Percentiles rank a stretch among this genome's conserved stretches.
phyloP scores from a whole-genome alignment of 805 yeast genomes.

The Yamadazyma paraphyllophila region DNA sequence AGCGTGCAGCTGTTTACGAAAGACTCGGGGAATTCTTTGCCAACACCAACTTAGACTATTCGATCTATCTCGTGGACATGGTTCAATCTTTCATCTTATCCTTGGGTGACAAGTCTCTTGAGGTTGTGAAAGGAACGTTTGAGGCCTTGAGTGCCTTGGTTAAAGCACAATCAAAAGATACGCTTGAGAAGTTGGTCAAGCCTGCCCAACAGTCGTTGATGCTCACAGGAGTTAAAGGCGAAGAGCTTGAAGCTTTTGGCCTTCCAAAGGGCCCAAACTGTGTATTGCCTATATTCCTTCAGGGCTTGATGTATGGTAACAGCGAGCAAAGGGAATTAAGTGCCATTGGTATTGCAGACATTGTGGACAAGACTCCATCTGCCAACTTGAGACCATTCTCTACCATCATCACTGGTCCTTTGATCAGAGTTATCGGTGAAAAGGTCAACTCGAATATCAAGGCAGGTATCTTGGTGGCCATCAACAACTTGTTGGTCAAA shows the following conservation, averaged over 20 bases:
- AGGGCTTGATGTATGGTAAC: constrained; percentile 93
- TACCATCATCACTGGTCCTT: constrained; percentile 92
- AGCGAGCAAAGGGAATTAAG: constrained; percentile 79
- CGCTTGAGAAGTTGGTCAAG: constrained; percentile 70
- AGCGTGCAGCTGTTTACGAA: constrained; percentile 60
- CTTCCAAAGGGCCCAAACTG: constrained; percentile 84
- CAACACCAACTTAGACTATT: constrained; percentile 63
- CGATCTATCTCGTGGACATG: constrained; percentile 72
- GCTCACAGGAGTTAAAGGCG: constrained; percentile 58
- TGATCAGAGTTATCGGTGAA: constrained; percentile 97
- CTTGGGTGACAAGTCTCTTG: constrained; percentile 65
- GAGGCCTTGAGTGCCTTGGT: constrained; percentile 65
- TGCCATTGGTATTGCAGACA: constrained; percentile 85
- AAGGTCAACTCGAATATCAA: constrained; percentile 88
- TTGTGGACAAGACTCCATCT: constrained; percentile 85
- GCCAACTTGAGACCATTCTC: constrained; percentile 80
- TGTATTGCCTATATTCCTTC: constrained; percentile 85
- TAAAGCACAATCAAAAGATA: constrained; percentile 69
- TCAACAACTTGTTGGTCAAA: constrained; percentile 72
- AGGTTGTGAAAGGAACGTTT: constrained; percentile 63
- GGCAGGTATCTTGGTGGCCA: constrained; percentile 86
- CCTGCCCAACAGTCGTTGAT: constrained; percentile 78
- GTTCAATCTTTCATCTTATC: constrained; percentile 66
- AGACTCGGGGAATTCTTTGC: constrained; percentile 73
- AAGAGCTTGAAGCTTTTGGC: constrained; percentile 71